phyloP scores from a whole-genome alignment of 768 basidiomycete species.

The Termitomyces sp. region DNA sequence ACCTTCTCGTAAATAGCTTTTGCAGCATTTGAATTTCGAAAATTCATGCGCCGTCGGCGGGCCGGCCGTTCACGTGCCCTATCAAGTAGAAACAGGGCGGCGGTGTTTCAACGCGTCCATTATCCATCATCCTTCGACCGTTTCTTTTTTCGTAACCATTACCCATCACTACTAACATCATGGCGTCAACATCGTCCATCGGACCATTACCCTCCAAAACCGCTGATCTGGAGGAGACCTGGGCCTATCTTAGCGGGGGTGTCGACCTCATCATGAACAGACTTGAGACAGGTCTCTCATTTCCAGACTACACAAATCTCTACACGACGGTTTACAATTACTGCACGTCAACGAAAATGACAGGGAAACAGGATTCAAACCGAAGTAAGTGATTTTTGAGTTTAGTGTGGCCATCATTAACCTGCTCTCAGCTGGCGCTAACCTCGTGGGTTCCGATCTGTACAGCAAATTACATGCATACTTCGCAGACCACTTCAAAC shows the following conservation, averaged over 20 bases:
- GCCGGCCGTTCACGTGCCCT: constrained; percentile 6
- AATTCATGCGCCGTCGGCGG: too few species aligned
- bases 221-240: constrained; percentile 83
- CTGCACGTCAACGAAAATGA: constrained; percentile 89
- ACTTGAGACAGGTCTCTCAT: constrained; percentile 77
- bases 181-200: constrained; percentile 13
- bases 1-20: background rate
- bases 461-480: constrained; percentile 93
- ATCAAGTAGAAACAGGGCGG: background rate
- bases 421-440: constrained; percentile 71
- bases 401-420: constrained; percentile 11
- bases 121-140: constrained; percentile 4
- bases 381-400: constrained; percentile 50
- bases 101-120: constrained; percentile 16
- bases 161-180: background rate
- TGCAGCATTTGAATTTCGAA: too few species aligned
- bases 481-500: constrained; percentile 82
- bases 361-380: constrained; percentile 57
- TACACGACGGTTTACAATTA: constrained; percentile 98
- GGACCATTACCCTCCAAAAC: constrained; percentile 58
- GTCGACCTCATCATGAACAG: constrained; percentile 94
- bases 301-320: constrained; percentile 68
- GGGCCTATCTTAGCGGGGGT: constrained; percentile 78
- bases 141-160: constrained; percentile 1
- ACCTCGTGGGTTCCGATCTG: constrained; percentile 96